Evolutionary conservation across 2,329 filamentous ascomycete genomes (phyloP), one percentile per base, ranked within the genome.

Genomic region (Microcyclospora pomicola): DNA sequence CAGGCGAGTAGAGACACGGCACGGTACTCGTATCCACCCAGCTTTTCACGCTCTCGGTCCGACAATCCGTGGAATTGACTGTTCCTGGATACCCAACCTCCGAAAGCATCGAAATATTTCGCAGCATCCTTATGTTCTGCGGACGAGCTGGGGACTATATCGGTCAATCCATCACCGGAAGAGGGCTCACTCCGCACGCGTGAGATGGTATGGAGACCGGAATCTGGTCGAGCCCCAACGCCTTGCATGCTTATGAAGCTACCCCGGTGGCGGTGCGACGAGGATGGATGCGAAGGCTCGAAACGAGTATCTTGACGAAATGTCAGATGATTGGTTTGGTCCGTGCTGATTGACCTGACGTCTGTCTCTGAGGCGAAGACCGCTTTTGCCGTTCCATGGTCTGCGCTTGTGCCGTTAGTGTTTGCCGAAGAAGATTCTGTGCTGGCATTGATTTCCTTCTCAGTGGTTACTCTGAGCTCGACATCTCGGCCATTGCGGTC

Each of bases 11-110:
- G 56, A 34, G 66, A 66, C 14, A 81, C 64, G 12, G 77, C 75
- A 31, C 72, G 67, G 50, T 80, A 79, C 53, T 81, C 77, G 39
- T 68, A 71, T 1, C 76, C 74, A 16, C 77, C 76, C 0, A 80
- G 61, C 19, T 67, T 61, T 37, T 74, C 69, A 28, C 72, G 65
- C 47, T 78, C 71, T 11, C 67, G 63, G 14, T 62, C 61, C 1
- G 62, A 64, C 29, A 78, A 56, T 33, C 68, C 65, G 47, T 70
- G 65, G 41, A 77, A 74, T 41, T 72, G 67, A 2, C 66, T 67
- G 51, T 74, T 75, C 35, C 68, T 63, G 13, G 35, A 39, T n/a
- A 51, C 46, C 49, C 50, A 53, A 35, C 50, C 51, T 14, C 31
- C 39, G 9, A 39, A 35, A 6, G 42, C 33, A 10, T 52, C 43